Evolutionary conservation across 768 basidiomycete species (phyloP).

Genomic region (Coprinopsis cinerea): DNA sequence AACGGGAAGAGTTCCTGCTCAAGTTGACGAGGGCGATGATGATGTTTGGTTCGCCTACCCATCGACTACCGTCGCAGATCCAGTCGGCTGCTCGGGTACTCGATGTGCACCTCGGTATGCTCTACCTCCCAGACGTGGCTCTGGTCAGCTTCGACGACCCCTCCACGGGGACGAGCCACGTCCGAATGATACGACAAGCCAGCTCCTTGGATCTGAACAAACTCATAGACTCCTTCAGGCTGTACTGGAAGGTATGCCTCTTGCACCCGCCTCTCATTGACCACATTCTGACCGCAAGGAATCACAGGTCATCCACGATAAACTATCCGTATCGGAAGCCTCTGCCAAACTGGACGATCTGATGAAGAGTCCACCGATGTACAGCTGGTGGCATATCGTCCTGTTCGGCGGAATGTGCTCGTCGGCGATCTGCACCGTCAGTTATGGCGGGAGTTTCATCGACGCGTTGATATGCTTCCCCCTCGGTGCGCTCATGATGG

Average conservation of each 20-base stretch:
- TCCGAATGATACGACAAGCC: slow-evolving; percentile 72
- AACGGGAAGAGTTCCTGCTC: slow-evolving; percentile 78
- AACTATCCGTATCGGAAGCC: slow-evolving; percentile 69
- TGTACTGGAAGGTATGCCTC: slow-evolving; percentile 65
- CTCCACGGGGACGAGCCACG: slow-evolving; percentile 72
- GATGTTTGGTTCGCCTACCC: slow-evolving; percentile 83
- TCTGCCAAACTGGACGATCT: slow-evolving; percentile 62
- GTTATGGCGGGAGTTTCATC: slow-evolving; percentile 72
- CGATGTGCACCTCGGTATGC: slow-evolving; percentile 62
- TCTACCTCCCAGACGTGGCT: slow-evolving; percentile 72
- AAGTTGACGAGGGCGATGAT: slow-evolving; percentile 83
- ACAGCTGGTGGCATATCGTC: slow-evolving; percentile 54
- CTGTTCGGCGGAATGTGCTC: slow-evolving; percentile 77
- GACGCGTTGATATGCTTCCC: slow-evolving; percentile 71
- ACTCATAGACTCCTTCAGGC: slow-evolving; percentile 57
- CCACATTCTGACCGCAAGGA: background rate
- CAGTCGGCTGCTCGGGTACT: slow-evolving; percentile 74
- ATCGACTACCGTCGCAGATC: slow-evolving; percentile 79
- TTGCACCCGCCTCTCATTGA: background rate
- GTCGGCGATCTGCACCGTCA: slow-evolving; percentile 64
- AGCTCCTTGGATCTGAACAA: slow-evolving; percentile 74
- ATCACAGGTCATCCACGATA: slow-evolving; percentile 76
- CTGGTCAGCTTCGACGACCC: slow-evolving; percentile 80
- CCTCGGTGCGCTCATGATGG: slow-evolving; percentile 68
- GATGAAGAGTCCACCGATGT: slow-evolving; percentile 62